Conservation (phyloP, 257 asterid genomes). For the Fraxinus anomala region DNA sequence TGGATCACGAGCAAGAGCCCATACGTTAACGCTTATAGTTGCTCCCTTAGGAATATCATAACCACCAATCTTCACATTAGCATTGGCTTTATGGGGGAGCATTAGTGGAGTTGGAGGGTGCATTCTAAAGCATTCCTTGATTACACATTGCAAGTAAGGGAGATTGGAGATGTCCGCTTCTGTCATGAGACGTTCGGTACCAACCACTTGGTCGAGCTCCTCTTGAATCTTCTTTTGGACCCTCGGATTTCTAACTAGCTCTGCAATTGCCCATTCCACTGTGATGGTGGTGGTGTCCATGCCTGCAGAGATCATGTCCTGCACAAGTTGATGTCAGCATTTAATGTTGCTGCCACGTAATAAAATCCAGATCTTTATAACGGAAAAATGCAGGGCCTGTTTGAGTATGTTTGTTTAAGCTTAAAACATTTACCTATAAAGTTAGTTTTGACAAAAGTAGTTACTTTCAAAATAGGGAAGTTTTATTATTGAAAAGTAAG, state of each 20-base stretch:
- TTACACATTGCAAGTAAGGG: conserved; percentile 63
- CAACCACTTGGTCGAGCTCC: conserved; percentile 69
- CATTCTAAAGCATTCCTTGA: conserved; percentile 68
- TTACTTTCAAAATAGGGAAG: neutral
- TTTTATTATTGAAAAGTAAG: too few species aligned
- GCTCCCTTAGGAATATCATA: conserved; percentile 79
- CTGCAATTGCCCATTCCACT: conserved; percentile 83
- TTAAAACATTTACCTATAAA: neutral
- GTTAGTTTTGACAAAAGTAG: neutral
- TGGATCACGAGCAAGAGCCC: conserved; percentile 85
- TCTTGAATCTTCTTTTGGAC: conserved; percentile 85
- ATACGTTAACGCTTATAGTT: conserved; percentile 69
- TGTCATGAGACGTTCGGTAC: conserved; percentile 52
- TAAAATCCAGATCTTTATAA: neutral
- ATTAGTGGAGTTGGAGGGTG: conserved; percentile 85
- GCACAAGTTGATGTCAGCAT: conserved; percentile 20
- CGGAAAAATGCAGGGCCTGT: neutral
- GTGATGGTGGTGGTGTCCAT: conserved; percentile 83
- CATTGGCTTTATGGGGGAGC: conserved; percentile 77
- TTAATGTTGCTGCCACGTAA: neutral
- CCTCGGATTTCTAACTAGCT: conserved; percentile 71
- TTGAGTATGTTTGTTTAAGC: neutral
- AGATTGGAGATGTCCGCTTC: conserved; percentile 66
- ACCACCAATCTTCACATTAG: conserved; percentile 67
- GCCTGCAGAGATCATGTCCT: conserved; percentile 91